phyloP scores from a whole-genome alignment of 2,329 filamentous ascomycete genomes.

The Periconia macrospinosa region DNA sequence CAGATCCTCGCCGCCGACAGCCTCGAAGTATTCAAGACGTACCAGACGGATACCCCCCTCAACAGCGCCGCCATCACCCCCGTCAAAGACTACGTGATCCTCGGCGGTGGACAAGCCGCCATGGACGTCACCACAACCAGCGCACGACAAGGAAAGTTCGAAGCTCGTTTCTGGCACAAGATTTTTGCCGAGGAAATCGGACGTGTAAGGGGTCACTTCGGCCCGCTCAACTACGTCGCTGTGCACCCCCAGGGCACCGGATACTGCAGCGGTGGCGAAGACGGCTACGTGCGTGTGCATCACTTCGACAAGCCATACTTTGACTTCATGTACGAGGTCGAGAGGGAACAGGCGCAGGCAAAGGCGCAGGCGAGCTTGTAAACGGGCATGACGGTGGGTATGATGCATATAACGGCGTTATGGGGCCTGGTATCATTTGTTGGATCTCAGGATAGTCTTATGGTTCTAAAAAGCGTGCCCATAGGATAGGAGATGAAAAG shows the following conservation, averaged over 20 bases:
- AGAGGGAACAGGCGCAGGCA: constrained; percentile 67
- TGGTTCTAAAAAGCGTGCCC: neutral
- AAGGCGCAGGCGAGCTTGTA: constrained; percentile 43
- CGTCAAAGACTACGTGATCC: constrained; percentile 96
- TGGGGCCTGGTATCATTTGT: constrained; percentile 23
- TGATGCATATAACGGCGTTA: constrained; percentile 43
- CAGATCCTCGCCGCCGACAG: constrained; percentile 82
- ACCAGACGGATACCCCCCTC: constrained; percentile 86
- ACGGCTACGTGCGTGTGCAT: constrained; percentile 97
- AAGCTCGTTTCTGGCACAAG: constrained; percentile 99
- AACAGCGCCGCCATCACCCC: constrained; percentile 94
- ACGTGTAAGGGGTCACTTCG: constrained; percentile 95
- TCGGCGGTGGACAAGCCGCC: constrained; percentile 96
- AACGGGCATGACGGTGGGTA: constrained; percentile 18
- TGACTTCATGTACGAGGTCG: constrained; percentile 98
- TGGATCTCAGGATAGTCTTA: constrained; percentile 10
- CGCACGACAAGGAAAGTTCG: constrained; percentile 96
- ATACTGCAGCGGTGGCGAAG: constrained; percentile 95
- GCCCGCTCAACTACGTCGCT: constrained; percentile 93
- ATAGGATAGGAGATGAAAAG: neutral
- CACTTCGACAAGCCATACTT: constrained; percentile 99
- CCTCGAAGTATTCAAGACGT: constrained; percentile 91
- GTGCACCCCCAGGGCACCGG: constrained; percentile 88
- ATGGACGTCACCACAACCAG: constrained; percentile 98
- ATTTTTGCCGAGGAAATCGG: constrained; percentile 99